Evolutionary conservation across 2,329 filamentous ascomycete species (phyloP), one percentile per base, ranked within the genome.

Genomic region (Tolypocladium tropicale): DNA sequence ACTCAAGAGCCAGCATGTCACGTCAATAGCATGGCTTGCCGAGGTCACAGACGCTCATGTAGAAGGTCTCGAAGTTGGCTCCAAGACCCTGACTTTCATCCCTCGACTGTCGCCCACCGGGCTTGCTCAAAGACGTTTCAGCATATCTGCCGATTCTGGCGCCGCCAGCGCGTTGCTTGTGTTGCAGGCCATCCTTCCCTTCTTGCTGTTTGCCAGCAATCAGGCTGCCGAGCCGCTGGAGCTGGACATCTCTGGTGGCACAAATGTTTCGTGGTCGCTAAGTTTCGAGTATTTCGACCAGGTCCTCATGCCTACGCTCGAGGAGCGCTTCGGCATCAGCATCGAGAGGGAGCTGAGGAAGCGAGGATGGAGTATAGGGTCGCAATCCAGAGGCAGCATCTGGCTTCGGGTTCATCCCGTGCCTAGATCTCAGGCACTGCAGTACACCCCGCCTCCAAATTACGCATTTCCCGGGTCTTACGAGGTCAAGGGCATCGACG

Each of bases 201-300:
- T 80, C 58, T 68, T 85, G 1, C 64, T 86, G 6, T 83, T 82
- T 56, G 76, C 80, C 0, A 71, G 74, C n/a, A 73, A 74, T 57
- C 69, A 71, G 7, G 64, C 58, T n/a, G 66, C 62, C 7, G 70
- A 76, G 30, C 73, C 76, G 2, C 69, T 84, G 25, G 72, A 73
- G 33, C 61, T 85, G 6, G 72, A 74, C 21, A 76, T 86, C 7
- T 72, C 75, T 2, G 82, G 82, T 6, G 82, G 83, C 18, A 85
- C 82, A 1, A 85, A 86, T 59, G 77, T 81, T 2, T 70, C 73
- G 11, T 82, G 76, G 62, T 82, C 81, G 0, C 72, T 76, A 1
- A 81, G 77, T n/a, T 84, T 75, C 57, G 82, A 86, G 62, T 86
- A 85, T 62, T 68, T 85, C 4, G 80, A 83, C 62, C 82, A 85